phyloP scores from a whole-genome alignment of 2,329 filamentous ascomycete genomes.

The Fusarium guadeloupense region DNA sequence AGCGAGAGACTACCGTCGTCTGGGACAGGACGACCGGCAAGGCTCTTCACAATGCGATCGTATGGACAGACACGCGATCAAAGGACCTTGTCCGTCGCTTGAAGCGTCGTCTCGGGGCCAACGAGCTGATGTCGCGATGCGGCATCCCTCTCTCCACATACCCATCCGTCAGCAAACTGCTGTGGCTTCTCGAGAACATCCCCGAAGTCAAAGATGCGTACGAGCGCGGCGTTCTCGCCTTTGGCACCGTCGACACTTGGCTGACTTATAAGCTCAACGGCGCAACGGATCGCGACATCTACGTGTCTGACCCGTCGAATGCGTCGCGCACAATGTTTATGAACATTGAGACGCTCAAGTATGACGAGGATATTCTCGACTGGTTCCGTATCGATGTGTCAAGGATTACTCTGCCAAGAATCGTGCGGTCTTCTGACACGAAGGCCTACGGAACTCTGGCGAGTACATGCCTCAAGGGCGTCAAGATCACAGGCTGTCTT shows the following conservation, averaged over 20 bases:
- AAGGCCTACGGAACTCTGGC: slow-evolving; percentile 73
- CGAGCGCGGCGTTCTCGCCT: slow-evolving; percentile 75
- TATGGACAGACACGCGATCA: slow-evolving; percentile 86
- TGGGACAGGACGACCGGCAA: slow-evolving; percentile 83
- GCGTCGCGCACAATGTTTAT: slow-evolving; percentile 88
- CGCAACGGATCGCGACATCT: slow-evolving; percentile 68
- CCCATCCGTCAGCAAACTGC: slow-evolving; percentile 79
- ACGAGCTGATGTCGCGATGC: slow-evolving; percentile 73
- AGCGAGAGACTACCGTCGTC: slow-evolving; percentile 82
- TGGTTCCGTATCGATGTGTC: slow-evolving; percentile 78
- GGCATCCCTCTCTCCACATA: slow-evolving; percentile 85
- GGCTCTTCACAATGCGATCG: slow-evolving; percentile 81
- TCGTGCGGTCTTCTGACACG: slow-evolving; percentile 76
- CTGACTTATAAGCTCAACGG: slow-evolving; percentile 82
- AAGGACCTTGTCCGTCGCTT: slow-evolving; percentile 76
- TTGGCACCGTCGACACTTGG: slow-evolving; percentile 86
- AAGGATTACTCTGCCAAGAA: slow-evolving; percentile 78
- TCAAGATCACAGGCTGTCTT: slow-evolving; percentile 78
- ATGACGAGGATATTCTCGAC: slow-evolving; percentile 75
- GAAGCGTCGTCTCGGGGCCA: slow-evolving; percentile 71
- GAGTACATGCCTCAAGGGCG: slow-evolving; percentile 69
- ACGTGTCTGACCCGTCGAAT: slow-evolving; percentile 83
- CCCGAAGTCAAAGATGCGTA: slow-evolving; percentile 74
- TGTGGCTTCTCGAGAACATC: slow-evolving; percentile 79
- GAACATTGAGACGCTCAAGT: slow-evolving; percentile 79